Evolutionary conservation across 140 eudicot species (phyloP).

Genomic region (Cichorium intybus): DNA sequence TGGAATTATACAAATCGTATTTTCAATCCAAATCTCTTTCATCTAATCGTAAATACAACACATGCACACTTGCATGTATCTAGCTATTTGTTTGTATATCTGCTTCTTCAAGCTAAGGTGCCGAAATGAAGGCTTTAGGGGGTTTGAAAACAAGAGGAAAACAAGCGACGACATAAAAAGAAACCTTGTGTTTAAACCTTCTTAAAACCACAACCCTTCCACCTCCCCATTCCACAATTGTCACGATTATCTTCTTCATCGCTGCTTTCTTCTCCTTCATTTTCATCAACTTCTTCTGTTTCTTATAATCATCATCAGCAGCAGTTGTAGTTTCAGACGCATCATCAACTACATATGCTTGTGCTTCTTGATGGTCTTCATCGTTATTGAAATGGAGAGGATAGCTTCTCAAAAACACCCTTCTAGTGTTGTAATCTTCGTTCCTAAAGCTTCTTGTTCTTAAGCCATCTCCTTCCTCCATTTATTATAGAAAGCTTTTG

Average conservation of each 20-base stretch:
- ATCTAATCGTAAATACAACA: neutral
- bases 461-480: conserved; percentile 39
- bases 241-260: conserved; percentile 49
- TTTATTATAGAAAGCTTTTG: conserved; percentile 7
- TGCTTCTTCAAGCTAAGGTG: neutral
- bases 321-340: neutral
- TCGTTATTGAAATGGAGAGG: conserved; percentile 57
- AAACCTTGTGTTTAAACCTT: conserved; percentile 66
- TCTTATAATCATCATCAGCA: conserved; percentile 14
- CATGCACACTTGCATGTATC: neutral
- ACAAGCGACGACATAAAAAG: conserved; percentile 59
- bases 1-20: neutral
- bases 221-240: conserved; percentile 65
- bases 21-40: conserved; percentile 10
- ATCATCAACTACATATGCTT: neutral
- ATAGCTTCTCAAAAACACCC: conserved; percentile 75
- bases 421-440: conserved; percentile 66
- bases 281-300: conserved; percentile 23
- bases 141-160: conserved; percentile 51
- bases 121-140: conserved; percentile 45
- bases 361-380: conserved; percentile 18
- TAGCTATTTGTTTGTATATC: neutral
- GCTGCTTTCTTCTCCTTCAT: conserved; percentile 32
- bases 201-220: conserved; percentile 51
- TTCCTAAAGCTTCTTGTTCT: conserved; percentile 71